Conservation (phyloP, 2,329 filamentous ascomycete genomes). For the Talaromyces sp. region DNA sequence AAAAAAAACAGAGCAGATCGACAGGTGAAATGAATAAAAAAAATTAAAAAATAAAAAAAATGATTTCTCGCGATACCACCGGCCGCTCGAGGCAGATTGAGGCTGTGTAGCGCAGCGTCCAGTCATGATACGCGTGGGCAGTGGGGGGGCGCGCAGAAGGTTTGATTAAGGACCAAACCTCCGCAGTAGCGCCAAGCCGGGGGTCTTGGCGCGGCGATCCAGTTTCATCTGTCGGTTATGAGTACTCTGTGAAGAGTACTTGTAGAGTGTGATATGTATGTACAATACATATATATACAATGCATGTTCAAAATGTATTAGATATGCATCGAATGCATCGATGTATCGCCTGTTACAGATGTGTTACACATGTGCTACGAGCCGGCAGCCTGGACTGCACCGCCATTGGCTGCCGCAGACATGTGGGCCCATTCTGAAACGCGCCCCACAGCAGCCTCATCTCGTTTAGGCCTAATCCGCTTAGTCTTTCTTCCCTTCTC, state of each 20-base stretch:
- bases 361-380: background rate
- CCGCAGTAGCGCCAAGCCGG: background rate
- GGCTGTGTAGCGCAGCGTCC: background rate
- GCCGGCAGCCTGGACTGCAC: background rate
- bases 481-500: no score
- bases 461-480: background rate
- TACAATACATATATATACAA: no score
- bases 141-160: background rate
- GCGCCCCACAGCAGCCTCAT: background rate
- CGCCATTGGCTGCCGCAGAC: background rate
- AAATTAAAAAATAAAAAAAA: no score
- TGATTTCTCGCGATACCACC: background rate
- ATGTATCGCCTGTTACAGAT: no score
- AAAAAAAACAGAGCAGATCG: background rate
- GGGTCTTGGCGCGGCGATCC: background rate
- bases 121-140: background rate
- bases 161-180: background rate
- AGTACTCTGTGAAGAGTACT: background rate
- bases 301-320: no score
- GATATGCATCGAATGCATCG: no score
- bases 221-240: background rate
- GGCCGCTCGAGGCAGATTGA: background rate
- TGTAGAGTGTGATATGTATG: no score
- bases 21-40: background rate
- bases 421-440: background rate